phyloP scores from a whole-genome alignment of 73 alveolate genomes.

The Symbiodinium pilosum region DNA sequence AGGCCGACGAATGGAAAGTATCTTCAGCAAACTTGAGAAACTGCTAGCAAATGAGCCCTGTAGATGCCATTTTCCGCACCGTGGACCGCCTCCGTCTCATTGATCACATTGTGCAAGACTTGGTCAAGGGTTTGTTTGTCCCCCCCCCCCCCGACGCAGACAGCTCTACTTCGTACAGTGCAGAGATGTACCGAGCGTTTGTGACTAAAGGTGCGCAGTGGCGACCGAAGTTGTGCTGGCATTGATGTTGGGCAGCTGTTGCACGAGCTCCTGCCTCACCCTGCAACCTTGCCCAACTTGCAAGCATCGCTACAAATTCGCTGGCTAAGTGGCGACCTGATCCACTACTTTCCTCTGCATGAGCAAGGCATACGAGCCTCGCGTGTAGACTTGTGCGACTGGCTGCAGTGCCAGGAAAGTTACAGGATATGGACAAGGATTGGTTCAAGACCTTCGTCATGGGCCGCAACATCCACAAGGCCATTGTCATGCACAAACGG shows the following conservation, averaged over 20 bases:
- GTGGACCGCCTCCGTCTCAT: constrained; percentile 86
- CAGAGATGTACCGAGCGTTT: not conserved
- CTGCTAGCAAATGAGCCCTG: not conserved
- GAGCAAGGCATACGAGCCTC: constrained; percentile 36
- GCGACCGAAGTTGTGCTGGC: constrained; percentile 78
- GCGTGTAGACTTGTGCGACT: not conserved
- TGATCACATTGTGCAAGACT: constrained; percentile 29
- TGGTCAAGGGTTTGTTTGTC: not conserved
- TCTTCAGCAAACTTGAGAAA: not conserved
- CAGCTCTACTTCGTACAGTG: not conserved
- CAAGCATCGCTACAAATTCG: not conserved
- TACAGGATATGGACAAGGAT: constrained; percentile 84
- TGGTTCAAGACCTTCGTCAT: constrained; percentile 86
- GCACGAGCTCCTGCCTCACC: constrained; percentile 32
- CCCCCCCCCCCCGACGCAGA: too few relatives aligned
- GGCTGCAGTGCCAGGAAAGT: constrained; percentile 10
- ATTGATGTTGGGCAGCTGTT: constrained; percentile 79
- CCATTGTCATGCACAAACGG: not conserved
- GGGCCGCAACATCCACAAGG: constrained; percentile 92
- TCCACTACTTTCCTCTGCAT: constrained; percentile 87
- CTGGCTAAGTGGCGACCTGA: constrained; percentile 62
- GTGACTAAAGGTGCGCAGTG: constrained; percentile 42
- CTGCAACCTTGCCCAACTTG: not conserved
- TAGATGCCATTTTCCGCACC: constrained; percentile 92
- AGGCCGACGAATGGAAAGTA: too few relatives aligned